Percentiles rank a stretch among this genome's conserved stretches.
These are phyloP conservation scores for Trypanosoma melophagium DNA, from an alignment of 208 protist genomes.

Conservation along the genomic window DNA sequence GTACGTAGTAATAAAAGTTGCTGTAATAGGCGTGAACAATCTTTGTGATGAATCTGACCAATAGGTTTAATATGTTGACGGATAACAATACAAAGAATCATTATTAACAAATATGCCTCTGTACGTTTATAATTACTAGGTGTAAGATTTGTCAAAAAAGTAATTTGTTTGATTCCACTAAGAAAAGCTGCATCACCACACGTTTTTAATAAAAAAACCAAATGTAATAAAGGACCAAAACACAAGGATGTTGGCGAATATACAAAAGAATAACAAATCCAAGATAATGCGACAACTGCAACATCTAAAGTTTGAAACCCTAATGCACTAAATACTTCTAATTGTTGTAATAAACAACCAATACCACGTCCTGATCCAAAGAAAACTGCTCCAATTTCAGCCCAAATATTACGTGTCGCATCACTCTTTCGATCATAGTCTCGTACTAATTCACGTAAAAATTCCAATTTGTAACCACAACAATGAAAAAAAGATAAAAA, in stretches of 20 bases:
- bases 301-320: conserved; percentile 31
- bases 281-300: conserved; percentile 14
- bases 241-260: conserved; percentile 19
- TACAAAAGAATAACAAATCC: conserved; percentile 29
- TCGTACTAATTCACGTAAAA: conserved; percentile 34
- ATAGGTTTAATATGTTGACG: conserved; percentile 28
- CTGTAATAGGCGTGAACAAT: conserved; percentile 21
- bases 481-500: conserved; percentile 58
- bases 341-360: conserved; percentile 22
- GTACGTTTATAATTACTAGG: neutral
- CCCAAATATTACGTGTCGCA: conserved; percentile 15
- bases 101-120: conserved; percentile 17
- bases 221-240: conserved; percentile 38
- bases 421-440: neutral
- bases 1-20: conserved; percentile 19
- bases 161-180: conserved; percentile 33
- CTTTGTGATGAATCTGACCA: neutral
- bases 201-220: conserved; percentile 48
- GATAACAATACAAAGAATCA: conserved; percentile 29
- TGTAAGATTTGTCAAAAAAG: conserved; percentile 4
- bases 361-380: conserved; percentile 17
- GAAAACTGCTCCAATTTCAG: conserved; percentile 29
- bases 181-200: conserved; percentile 50
- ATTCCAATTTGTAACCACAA: conserved; percentile 39
- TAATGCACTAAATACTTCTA: conserved; percentile 26